Percentiles rank a stretch among this genome's conserved stretches.
Evolutionary conservation across 177 flowering plant genomes (phyloP).

Genomic region (Vitis hybrid): DNA sequence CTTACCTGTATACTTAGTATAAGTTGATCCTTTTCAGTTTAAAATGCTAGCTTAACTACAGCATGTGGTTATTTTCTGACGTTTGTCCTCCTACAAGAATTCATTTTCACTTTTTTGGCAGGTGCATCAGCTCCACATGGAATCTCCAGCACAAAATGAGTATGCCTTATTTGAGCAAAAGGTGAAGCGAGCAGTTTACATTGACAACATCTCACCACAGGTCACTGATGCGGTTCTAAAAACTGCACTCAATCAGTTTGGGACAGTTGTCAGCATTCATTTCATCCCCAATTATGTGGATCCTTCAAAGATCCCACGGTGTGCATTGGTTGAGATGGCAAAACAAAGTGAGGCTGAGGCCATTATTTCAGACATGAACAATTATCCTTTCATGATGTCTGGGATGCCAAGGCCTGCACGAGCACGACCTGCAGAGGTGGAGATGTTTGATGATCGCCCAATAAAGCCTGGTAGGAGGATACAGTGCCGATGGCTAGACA

Average conservation of each 20-base stretch:
- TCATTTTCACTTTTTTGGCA: no score
- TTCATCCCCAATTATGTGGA: slow-evolving; percentile 60
- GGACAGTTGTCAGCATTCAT: slow-evolving; percentile 40
- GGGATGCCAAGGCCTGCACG: slow-evolving; percentile 94
- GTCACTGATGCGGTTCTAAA: slow-evolving; percentile 57
- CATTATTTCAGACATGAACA: slow-evolving; percentile 23
- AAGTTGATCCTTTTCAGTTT: no score
- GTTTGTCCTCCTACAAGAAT: no score
- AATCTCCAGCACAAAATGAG: slow-evolving; percentile 12
- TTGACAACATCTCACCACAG: slow-evolving; percentile 62
- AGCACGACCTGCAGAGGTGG: slow-evolving; percentile 47
- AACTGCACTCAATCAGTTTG: slow-evolving; percentile 71
- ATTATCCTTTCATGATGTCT: slow-evolving; percentile 66
- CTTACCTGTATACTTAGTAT: no score
- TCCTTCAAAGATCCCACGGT: slow-evolving; percentile 22
- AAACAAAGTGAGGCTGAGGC: slow-evolving; percentile 39
- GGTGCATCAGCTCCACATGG: slow-evolving; percentile 3
- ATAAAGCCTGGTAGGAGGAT: slow-evolving; percentile 49
- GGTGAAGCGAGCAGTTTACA: slow-evolving; percentile 59
- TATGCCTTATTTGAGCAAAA: slow-evolving; percentile 58
- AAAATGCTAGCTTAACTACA: no score
- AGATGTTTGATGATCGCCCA: slow-evolving; percentile 77
- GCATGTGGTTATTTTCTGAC: no score
- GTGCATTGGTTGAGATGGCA: slow-evolving; percentile 80
- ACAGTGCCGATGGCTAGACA: slow-evolving; percentile 53